A percentile compares a stretch with the other conserved stretches of the same genome.
phyloP scores from a whole-genome alignment of 1,139 yeast species.

The Taphrina wiesneri region DNA sequence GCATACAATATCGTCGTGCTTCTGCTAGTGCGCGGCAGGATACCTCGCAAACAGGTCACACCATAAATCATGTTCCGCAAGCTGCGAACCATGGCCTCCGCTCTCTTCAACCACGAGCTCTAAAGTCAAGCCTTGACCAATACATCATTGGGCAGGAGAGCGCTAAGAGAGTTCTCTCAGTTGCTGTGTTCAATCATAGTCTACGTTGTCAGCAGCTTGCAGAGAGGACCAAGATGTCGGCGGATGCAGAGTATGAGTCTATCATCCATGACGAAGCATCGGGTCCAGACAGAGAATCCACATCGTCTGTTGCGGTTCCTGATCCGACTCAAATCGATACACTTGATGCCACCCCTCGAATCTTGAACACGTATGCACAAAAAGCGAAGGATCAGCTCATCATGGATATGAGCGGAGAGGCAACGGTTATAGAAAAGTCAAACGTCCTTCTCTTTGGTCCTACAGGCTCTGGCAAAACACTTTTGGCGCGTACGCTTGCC shows the following conservation, averaged over 20 bases:
- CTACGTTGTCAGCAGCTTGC: slow-evolving; percentile 46
- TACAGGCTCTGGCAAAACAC: slow-evolving; percentile 59
- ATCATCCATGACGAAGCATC: slow-evolving; percentile 26
- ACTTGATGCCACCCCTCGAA: background rate
- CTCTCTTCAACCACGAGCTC: slow-evolving; percentile 46
- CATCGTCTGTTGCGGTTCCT: background rate
- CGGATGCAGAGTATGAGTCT: slow-evolving; percentile 30
- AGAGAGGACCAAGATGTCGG: slow-evolving; percentile 15
- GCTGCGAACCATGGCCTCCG: background rate
- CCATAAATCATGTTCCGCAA: background rate
- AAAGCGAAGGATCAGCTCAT: background rate
- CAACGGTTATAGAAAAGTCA: slow-evolving; percentile 53
- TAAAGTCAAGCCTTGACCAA: slow-evolving; percentile 52
- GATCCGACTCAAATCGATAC: background rate
- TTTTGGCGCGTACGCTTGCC: slow-evolving; percentile 56
- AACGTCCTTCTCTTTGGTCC: slow-evolving; percentile 58
- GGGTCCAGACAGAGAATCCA: slow-evolving; percentile 24
- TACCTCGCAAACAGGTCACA: background rate
- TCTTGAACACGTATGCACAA: background rate
- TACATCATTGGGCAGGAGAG: slow-evolving; percentile 57
- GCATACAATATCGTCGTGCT: background rate
- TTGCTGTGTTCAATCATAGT: slow-evolving; percentile 59
- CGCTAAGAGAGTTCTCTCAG: slow-evolving; percentile 57
- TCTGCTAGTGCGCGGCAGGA: slow-evolving; percentile 21
- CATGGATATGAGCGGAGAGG: slow-evolving; percentile 44